Evolutionary conservation across 192 early-diverging fungal species (phyloP).

Genomic region (Mortierella claussenii): DNA sequence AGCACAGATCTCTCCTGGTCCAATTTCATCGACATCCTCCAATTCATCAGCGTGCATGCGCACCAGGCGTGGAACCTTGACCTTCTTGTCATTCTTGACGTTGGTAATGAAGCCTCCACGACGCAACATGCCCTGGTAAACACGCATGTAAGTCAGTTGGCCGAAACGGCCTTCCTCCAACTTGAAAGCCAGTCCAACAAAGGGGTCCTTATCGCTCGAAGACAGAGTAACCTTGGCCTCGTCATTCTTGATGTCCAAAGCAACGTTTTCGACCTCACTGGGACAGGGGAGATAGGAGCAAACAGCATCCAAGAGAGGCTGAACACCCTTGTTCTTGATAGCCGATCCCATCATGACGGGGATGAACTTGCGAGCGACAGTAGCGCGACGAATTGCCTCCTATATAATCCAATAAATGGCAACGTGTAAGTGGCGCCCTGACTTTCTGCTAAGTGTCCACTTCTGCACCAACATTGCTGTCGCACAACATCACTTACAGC

Average conservation of each 20-base stretch:
- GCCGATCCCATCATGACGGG: slow-evolving; percentile 89
- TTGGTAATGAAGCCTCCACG: slow-evolving; percentile 92
- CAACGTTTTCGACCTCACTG: slow-evolving; percentile 75
- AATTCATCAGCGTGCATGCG: slow-evolving; percentile 99
- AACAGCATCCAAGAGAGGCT: slow-evolving; percentile 79
- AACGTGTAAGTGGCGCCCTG: too few species aligned
- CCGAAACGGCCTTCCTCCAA: slow-evolving; percentile 96
- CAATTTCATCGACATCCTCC: slow-evolving; percentile 95
- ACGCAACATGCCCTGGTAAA: slow-evolving; percentile 92
- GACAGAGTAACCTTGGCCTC: slow-evolving; percentile 69
- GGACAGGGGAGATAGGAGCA: slow-evolving; percentile 78
- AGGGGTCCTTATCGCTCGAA: slow-evolving; percentile 75
- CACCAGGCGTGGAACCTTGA: slow-evolving; percentile 95
- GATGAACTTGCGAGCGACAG: slow-evolving; percentile 82
- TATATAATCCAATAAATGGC: slow-evolving; percentile 12
- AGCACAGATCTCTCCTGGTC: slow-evolving; percentile 97
- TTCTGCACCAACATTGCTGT: too few species aligned
- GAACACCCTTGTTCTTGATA: slow-evolving; percentile 87
- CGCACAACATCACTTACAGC: slow-evolving; percentile 27
- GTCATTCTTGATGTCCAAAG: slow-evolving; percentile 74
- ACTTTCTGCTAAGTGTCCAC: too few species aligned
- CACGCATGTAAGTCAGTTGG: slow-evolving; percentile 95
- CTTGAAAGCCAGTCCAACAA: slow-evolving; percentile 89
- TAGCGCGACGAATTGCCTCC: slow-evolving; percentile 81
- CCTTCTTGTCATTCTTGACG: slow-evolving; percentile 88